These are phyloP conservation scores for Paramecium bursaria DNA, from an alignment of 73 alveolate genomes.

Conservation along the genomic window DNA sequence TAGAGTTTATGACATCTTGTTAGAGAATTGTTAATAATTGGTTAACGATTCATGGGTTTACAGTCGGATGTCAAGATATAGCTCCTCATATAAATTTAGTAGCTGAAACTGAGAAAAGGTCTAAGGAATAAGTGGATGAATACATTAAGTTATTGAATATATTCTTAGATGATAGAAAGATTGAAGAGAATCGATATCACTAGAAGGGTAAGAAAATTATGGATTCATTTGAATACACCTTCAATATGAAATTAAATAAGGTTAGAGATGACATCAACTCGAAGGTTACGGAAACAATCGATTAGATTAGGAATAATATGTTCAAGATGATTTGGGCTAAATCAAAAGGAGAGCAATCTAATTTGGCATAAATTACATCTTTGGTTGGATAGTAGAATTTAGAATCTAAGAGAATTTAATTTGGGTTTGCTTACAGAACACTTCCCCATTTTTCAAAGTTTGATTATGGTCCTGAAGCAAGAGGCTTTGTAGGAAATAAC, in stretches of 20 bases:
- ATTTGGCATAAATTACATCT: slow-evolving; percentile 98
- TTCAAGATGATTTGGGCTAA: slow-evolving; percentile 99
- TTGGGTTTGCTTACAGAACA: slow-evolving; percentile 96
- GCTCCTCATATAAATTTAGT: slow-evolving; percentile 65
- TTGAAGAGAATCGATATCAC: slow-evolving; percentile 88
- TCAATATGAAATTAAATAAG: slow-evolving; percentile 88
- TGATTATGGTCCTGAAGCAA: slow-evolving; percentile 99
- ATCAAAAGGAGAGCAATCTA: slow-evolving; percentile 93
- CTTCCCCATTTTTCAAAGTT: slow-evolving; percentile 99
- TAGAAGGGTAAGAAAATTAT: slow-evolving; percentile 98
- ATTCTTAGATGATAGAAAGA: slow-evolving; percentile 60
- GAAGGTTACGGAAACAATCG: slow-evolving; percentile 58
- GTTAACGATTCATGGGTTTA: slow-evolving; percentile 73
- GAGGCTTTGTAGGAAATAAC: slow-evolving; percentile 99
- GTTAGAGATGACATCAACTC: slow-evolving; percentile 98
- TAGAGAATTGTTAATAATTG: slow-evolving; percentile 76
- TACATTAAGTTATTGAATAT: slow-evolving; percentile 13
- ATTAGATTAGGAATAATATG: slow-evolving; percentile 83
- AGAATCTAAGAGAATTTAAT: slow-evolving; percentile 99
- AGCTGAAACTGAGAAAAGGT: slow-evolving; percentile 66
- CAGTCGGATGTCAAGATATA: slow-evolving; percentile 75
- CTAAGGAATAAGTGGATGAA: slow-evolving; percentile 62
- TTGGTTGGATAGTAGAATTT: slow-evolving; percentile 99
- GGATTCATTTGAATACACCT: slow-evolving; percentile 95
- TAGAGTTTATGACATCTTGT: slow-evolving; percentile 71